Evolutionary conservation across 1,139 yeast genomes (phyloP).

Genomic region (Suhomyces bokatorum): DNA sequence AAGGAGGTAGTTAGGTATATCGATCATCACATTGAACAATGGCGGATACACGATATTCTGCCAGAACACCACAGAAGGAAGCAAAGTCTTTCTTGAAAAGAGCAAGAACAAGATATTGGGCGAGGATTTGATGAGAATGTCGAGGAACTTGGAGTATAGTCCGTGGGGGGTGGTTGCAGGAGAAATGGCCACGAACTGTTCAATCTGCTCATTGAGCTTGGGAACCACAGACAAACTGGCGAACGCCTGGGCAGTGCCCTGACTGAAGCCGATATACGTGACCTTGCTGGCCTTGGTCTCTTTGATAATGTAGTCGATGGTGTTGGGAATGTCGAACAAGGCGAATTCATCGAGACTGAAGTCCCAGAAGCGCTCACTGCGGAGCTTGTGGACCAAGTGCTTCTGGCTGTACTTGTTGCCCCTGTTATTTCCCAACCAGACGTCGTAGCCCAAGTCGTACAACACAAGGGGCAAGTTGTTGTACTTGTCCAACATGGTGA

Average conservation of each 20-base stretch:
- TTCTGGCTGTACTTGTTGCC: constrained; percentile 81
- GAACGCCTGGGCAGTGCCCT: constrained; percentile 90
- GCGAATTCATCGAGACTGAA: constrained; percentile 52
- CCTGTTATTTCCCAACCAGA: constrained; percentile 89
- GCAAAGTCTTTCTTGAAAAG: constrained; percentile 71
- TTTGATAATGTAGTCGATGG: constrained; percentile 38
- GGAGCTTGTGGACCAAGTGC: constrained; percentile 41
- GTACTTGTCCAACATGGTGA: constrained; percentile 62
- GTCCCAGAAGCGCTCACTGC: constrained; percentile 42
- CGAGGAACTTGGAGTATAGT: constrained; percentile 70
- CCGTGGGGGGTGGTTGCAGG: constrained; percentile 97
- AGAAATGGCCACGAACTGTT: constrained; percentile 75
- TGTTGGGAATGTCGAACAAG: constrained; percentile 46
- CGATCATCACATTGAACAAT: constrained; percentile 71
- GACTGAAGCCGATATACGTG: constrained; percentile 82
- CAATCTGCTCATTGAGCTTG: constrained; percentile 65
- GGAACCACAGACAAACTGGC: constrained; percentile 76
- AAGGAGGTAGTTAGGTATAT: constrained; percentile 60
- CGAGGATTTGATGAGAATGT: constrained; percentile 72
- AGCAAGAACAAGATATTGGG: constrained; percentile 73
- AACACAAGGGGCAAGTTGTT: constrained; percentile 73
- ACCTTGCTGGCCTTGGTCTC: constrained; percentile 36
- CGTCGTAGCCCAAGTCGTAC: constrained; percentile 82
- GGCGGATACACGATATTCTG: constrained; percentile 81
- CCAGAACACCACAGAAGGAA: constrained; percentile 85